Conservation (phyloP, 345 rosid species). For the Conringia planisiliqua region DNA sequence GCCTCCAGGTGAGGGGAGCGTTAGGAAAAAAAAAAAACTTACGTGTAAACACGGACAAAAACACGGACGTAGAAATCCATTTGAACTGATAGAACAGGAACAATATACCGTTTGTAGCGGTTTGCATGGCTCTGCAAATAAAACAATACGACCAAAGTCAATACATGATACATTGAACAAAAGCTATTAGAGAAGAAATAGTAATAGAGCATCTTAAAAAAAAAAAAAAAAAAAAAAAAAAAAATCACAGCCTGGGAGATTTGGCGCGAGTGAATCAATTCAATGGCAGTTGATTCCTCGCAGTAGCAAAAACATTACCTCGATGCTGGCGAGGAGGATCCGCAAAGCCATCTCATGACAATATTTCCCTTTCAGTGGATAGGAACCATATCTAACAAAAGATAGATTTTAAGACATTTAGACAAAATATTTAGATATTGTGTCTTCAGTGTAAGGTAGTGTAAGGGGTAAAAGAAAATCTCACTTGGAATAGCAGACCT, state of each 20-base stretch:
- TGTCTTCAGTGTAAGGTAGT: conserved; percentile 7
- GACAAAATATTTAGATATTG: background rate
- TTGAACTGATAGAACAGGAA: conserved; percentile 89
- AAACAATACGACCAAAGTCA: conserved; percentile 6
- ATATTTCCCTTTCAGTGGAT: conserved; percentile 92
- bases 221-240: background rate
- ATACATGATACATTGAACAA: background rate
- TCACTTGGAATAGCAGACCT: conserved; percentile 99
- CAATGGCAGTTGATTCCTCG: background rate
- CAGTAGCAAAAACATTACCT: conserved; percentile 45
- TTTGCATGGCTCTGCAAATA: conserved; percentile 92
- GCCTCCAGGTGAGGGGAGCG: background rate
- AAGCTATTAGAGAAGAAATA: background rate
- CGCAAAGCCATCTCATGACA: conserved; percentile 99
- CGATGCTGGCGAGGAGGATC: conserved; percentile 92
- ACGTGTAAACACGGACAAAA: conserved; percentile 94
- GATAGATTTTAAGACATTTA: conserved; percentile 19
- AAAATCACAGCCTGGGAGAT: background rate
- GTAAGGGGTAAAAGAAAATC: conserved; percentile 22
- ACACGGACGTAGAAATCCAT: conserved; percentile 97
- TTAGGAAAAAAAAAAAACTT: conserved; percentile 37
- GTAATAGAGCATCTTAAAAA: background rate
- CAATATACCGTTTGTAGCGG: conserved; percentile 95
- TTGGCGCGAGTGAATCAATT: background rate
- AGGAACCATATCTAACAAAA: conserved; percentile 77